Conservation (phyloP, 805 yeast species). For the Metschnikowia drakensbergensis region DNA sequence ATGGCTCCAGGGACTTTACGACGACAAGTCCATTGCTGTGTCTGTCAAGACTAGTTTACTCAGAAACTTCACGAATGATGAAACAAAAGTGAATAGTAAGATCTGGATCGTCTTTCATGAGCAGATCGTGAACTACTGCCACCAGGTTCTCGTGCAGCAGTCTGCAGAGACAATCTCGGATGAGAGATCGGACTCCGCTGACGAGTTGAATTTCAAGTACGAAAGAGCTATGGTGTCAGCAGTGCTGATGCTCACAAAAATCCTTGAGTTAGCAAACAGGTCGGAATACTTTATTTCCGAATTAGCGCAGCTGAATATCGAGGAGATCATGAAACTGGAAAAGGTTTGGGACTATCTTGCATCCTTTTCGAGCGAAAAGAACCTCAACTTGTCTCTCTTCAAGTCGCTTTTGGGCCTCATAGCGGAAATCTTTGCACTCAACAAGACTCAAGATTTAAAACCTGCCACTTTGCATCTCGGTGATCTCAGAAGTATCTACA, state of each 20-base stretch:
- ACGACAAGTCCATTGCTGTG: constrained; percentile 61
- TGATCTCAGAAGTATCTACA: constrained; percentile 29
- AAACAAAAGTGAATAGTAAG: constrained; percentile 43
- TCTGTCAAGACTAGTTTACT: constrained; percentile 47
- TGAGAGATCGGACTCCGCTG: constrained; percentile 61
- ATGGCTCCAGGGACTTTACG: constrained; percentile 70
- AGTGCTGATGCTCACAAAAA: constrained; percentile 43
- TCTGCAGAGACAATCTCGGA: constrained; percentile 66
- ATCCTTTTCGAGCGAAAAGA: constrained; percentile 20
- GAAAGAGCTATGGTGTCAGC: constrained; percentile 52
- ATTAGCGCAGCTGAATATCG: constrained; percentile 15
- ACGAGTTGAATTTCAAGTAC: constrained; percentile 64
- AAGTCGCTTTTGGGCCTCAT: constrained; percentile 17
- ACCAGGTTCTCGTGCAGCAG: constrained; percentile 53
- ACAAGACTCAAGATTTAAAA: constrained; percentile 13
- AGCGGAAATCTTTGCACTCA: constrained; percentile 10
- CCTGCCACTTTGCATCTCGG: constrained; percentile 14
- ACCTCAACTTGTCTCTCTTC: constrained; percentile 31
- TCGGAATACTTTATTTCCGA: constrained; percentile 13
- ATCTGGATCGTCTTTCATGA: constrained; percentile 58
- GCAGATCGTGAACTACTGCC: constrained; percentile 53
- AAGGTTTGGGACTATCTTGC: constrained; percentile 33
- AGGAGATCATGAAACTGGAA: constrained; percentile 25
- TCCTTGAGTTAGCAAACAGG: constrained; percentile 22
- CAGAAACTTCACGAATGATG: constrained; percentile 53